These are phyloP conservation scores for Citrus unshiu DNA, from an alignment of 345 rosid genomes.

Conservation along the genomic window DNA sequence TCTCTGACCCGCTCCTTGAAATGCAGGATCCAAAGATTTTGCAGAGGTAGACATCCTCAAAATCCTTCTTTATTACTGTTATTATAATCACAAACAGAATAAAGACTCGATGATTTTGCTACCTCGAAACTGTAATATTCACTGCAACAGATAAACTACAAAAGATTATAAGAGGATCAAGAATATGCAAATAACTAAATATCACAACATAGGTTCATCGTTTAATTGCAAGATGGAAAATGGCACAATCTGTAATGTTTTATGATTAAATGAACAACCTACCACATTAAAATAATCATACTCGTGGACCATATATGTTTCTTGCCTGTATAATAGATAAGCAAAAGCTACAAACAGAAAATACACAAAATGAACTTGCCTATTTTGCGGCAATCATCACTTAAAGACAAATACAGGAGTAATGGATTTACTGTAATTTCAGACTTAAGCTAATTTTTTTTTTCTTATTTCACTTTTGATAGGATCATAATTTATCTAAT, in stretches of 20 bases:
- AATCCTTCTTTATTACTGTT: conserved; percentile 17
- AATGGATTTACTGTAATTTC: not conserved
- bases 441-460: not conserved
- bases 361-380: not conserved
- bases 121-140: conserved; percentile 9
- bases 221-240: not conserved
- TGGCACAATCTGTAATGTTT: not conserved
- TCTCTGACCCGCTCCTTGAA: conserved; percentile 95
- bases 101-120: conserved; percentile 7
- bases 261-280: not conserved
- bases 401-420: not conserved
- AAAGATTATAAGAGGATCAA: not conserved
- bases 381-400: not conserved
- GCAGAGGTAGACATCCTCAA: conserved; percentile 68
- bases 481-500: not conserved
- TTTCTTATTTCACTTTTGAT: not conserved
- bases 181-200: not conserved
- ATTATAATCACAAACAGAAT: not conserved
- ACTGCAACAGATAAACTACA: conserved; percentile 14
- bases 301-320: not conserved
- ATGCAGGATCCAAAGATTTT: conserved; percentile 88
- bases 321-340: not conserved
- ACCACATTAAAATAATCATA: not conserved
- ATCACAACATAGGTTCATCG: not conserved
- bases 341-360: conserved; percentile 4